Evolutionary conservation across 2,329 filamentous ascomycete species (phyloP).

Genomic region (Fusarium acutatum): DNA sequence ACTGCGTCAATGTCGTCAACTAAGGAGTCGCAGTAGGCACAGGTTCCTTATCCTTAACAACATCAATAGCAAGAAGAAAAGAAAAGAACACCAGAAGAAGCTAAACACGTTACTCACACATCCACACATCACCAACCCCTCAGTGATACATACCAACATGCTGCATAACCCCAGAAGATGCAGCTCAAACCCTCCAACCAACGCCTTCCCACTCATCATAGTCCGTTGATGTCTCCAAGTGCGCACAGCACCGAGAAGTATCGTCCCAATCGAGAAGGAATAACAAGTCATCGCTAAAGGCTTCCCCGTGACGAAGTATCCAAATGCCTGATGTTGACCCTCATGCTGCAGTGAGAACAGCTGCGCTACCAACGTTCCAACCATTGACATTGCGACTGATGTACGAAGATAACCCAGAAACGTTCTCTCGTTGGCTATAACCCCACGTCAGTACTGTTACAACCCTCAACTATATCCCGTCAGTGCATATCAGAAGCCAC

Average conservation of each 20-base stretch:
- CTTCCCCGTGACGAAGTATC: conserved; percentile 68
- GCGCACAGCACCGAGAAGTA: conserved; percentile 44
- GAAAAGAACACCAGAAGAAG: conserved; percentile 37
- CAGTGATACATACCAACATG: conserved; percentile 21
- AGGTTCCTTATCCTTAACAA: conserved; percentile 10
- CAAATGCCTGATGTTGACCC: conserved; percentile 51
- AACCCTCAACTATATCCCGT: background rate
- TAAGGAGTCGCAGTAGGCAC: background rate
- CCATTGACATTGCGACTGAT: conserved; percentile 72
- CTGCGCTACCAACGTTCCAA: conserved; percentile 72
- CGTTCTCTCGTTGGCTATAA: conserved; percentile 74
- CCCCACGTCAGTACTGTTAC: background rate
- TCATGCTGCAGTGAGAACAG: conserved; percentile 64
- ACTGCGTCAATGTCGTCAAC: background rate
- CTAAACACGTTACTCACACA: conserved; percentile 17
- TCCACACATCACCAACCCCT: background rate
- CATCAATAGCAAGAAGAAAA: conserved; percentile 35
- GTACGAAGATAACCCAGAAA: conserved; percentile 79
- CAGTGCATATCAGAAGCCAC: background rate
- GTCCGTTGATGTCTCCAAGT: conserved; percentile 45
- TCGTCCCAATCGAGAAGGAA: conserved; percentile 49
- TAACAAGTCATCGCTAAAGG: conserved; percentile 61
- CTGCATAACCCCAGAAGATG: conserved; percentile 32
- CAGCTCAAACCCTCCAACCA: conserved; percentile 46
- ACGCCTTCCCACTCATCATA: conserved; percentile 43